These are phyloP conservation scores for Coemansia sp. DNA, from an alignment of 192 early-diverging fungal species.

Conservation along the genomic window DNA sequence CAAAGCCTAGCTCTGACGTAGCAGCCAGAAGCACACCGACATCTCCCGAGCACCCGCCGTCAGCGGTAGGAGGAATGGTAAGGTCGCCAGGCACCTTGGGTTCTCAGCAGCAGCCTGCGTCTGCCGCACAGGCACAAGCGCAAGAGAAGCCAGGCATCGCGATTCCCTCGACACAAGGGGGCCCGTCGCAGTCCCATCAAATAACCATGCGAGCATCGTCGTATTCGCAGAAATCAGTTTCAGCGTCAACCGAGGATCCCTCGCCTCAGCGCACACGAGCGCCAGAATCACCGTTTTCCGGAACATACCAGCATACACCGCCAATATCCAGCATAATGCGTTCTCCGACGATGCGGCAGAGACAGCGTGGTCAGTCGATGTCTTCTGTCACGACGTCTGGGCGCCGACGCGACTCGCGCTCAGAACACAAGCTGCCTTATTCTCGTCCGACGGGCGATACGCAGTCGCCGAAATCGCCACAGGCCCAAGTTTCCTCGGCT, in stretches of 20 bases:
- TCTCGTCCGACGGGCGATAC: slow-evolving; percentile 16
- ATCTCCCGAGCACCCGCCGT: neutral
- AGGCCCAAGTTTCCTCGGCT: slow-evolving; percentile 6
- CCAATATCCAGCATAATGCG: slow-evolving; percentile 9
- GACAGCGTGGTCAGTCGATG: slow-evolving; percentile 38
- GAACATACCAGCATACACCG: slow-evolving; percentile 18
- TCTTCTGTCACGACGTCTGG: slow-evolving; percentile 23
- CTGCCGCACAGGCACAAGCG: neutral
- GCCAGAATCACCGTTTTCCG: slow-evolving; percentile 12
- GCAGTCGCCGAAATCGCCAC: slow-evolving; percentile 20
- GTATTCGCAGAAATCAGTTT: slow-evolving; percentile 3
- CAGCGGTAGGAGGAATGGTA: neutral
- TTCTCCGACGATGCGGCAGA: slow-evolving; percentile 13
- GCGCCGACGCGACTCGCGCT: slow-evolving; percentile 28
- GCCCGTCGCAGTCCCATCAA: neutral
- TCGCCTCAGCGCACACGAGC: slow-evolving; percentile 16
- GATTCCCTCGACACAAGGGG: neutral
- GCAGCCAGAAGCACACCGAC: neutral
- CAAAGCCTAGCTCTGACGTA: slow-evolving; percentile 10
- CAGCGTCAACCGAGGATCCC: slow-evolving; percentile 28
- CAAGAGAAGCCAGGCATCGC: neutral
- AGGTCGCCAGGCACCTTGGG: neutral
- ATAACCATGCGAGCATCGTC: neutral
- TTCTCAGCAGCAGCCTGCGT: neutral
- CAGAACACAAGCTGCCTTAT: slow-evolving; percentile 31